Conservation (phyloP, 768 basidiomycete genomes). For the Pulveroboletus ravenelii region DNA sequence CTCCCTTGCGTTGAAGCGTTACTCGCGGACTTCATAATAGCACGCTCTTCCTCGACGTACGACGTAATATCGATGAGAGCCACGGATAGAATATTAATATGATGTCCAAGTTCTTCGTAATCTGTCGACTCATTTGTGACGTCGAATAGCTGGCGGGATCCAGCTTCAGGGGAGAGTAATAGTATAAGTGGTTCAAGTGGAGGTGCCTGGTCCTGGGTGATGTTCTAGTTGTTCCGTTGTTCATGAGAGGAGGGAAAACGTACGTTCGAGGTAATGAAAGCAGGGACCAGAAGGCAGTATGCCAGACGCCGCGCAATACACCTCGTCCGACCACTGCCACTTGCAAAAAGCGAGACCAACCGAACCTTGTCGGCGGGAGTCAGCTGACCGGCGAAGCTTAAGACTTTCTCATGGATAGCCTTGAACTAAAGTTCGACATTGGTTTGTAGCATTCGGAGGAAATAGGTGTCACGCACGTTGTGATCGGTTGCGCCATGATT, state of each 20-base stretch:
- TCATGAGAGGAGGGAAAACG: background rate
- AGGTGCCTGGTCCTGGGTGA: constrained; percentile 43
- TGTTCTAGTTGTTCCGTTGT: background rate
- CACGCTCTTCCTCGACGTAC: constrained; percentile 49
- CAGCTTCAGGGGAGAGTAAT: constrained; percentile 44
- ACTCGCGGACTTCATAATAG: constrained; percentile 6
- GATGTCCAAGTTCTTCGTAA: constrained; percentile 55
- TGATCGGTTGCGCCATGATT: constrained; percentile 31
- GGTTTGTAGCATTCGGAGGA: background rate
- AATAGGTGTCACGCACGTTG: constrained; percentile 17
- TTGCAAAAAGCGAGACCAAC: constrained; percentile 47
- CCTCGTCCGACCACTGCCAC: constrained; percentile 44
- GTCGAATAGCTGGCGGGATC: constrained; percentile 46
- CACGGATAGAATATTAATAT: constrained; percentile 52
- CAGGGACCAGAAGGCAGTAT: constrained; percentile 29
- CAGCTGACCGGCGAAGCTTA: constrained; percentile 38
- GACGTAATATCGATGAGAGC: constrained; percentile 55
- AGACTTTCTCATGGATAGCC: constrained; percentile 41
- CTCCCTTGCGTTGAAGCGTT: constrained; percentile 16
- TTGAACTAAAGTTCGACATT: constrained; percentile 38
- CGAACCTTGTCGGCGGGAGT: constrained; percentile 47
- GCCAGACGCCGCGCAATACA: constrained; percentile 60
- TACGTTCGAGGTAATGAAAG: constrained; percentile 8
- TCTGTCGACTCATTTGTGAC: constrained; percentile 50
- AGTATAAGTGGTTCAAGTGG: constrained; percentile 47